These are phyloP conservation scores for Oldenlandia corymbosa DNA, from an alignment of 257 asterid genomes.

Conservation along the genomic window DNA sequence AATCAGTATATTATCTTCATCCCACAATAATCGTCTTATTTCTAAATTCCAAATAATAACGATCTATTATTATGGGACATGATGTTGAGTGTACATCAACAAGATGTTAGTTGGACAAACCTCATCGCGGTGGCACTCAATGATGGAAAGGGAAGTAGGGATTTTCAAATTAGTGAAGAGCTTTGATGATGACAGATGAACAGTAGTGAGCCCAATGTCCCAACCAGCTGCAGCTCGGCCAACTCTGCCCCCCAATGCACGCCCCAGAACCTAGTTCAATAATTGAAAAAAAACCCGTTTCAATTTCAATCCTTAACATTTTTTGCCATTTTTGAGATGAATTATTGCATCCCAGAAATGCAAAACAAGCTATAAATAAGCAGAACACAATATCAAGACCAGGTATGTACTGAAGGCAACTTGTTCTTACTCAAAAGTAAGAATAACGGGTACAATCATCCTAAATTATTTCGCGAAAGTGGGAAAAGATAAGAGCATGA, in stretches of 20 bases:
- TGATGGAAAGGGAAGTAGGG: constrained; percentile 54
- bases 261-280: constrained; percentile 55
- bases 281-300: not conserved
- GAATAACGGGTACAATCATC: too few species aligned
- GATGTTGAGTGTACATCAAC: too few species aligned
- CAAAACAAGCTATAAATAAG: not conserved
- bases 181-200: constrained; percentile 50
- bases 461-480: too few species aligned
- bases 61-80: too few species aligned
- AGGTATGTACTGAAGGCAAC: too few species aligned
- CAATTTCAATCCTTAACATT: not conserved
- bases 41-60: too few species aligned
- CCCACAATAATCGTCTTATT: too few species aligned
- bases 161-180: constrained; percentile 45
- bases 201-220: constrained; percentile 67
- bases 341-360: not conserved
- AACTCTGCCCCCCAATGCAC: constrained; percentile 75
- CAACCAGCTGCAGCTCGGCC: constrained; percentile 73
- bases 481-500: too few species aligned
- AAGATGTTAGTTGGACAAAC: constrained; percentile 26
- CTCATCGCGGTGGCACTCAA: constrained; percentile 91
- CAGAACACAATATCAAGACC: not conserved
- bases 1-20: too few species aligned
- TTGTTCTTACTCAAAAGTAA: too few species aligned
- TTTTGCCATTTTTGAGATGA: not conserved